These are phyloP conservation scores for Russula sp. DNA, from an alignment of 768 basidiomycete genomes.

Conservation along the genomic window DNA sequence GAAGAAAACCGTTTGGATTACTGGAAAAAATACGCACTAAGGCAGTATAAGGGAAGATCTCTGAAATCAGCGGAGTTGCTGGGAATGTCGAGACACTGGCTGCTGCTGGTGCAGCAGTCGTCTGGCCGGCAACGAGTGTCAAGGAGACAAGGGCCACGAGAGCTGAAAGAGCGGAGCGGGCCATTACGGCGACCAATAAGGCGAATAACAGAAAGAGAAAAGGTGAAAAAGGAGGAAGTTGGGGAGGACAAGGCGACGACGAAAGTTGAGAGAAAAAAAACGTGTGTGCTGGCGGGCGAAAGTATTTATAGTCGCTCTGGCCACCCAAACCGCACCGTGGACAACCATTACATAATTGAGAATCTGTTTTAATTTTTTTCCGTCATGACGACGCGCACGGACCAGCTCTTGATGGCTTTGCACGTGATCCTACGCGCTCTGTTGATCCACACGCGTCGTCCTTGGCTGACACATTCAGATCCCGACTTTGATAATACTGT, in stretches of 20 bases:
- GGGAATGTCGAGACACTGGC: constrained; percentile 27
- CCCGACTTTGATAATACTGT: constrained; percentile 27
- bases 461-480: constrained; percentile 28
- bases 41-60: constrained; percentile 33
- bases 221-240: not conserved
- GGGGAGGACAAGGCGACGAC: not conserved
- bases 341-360: not conserved
- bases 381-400: constrained; percentile 8
- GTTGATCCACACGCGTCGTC: constrained; percentile 30
- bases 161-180: constrained; percentile 39
- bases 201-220: constrained; percentile 25
- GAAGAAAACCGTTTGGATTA: not conserved
- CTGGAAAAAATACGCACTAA: constrained; percentile 29
- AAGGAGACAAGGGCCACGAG: constrained; percentile 36
- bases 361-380: not conserved
- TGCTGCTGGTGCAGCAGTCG: not conserved
- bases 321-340: not conserved
- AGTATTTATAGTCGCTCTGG: constrained; percentile 29
- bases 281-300: not conserved
- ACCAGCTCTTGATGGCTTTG: not conserved
- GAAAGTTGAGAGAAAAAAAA: not conserved
- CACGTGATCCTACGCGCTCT: constrained; percentile 24
- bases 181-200: constrained; percentile 33
- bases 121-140: constrained; percentile 33
- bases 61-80: constrained; percentile 34